Percentiles rank a stretch among this genome's conserved stretches.
Conservation (phyloP, 164 flowering plant species). For the Chloranthus sessilifolius region DNA sequence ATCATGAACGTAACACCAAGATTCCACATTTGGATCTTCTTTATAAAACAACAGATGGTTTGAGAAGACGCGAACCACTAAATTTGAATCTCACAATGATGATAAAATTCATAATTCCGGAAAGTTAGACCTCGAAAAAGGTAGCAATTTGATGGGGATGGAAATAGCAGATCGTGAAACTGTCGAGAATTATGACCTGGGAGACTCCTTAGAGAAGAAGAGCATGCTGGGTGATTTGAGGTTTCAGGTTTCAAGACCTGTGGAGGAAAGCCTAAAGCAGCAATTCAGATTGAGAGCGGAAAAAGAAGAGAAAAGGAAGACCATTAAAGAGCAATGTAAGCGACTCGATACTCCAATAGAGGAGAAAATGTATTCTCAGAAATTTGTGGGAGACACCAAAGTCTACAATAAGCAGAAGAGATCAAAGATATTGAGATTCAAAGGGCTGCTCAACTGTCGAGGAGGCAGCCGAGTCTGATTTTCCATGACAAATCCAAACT, state of each 20-base stretch:
- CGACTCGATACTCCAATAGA: constrained; percentile 19
- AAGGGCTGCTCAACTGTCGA: no score
- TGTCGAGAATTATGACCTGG: no score
- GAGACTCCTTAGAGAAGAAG: constrained; percentile 1
- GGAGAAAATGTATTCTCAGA: constrained; percentile 32
- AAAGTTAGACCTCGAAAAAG: no score
- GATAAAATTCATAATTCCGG: background rate
- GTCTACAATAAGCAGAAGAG: no score
- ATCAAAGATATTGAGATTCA: no score
- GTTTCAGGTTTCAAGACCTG: constrained; percentile 22
- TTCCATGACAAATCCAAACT: no score
- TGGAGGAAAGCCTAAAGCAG: constrained; percentile 34
- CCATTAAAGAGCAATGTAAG: constrained; percentile 26
- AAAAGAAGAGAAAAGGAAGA: constrained; percentile 37
- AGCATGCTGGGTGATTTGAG: no score
- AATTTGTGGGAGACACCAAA: constrained; percentile 8
- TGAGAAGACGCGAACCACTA: background rate
- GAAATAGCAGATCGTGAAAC: no score
- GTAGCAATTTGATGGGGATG: no score
- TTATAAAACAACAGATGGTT: constrained; percentile 6
- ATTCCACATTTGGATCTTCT: no score
- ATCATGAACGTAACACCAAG: no score
- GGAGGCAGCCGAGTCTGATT: no score
- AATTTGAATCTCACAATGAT: background rate
- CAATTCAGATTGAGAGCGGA: constrained; percentile 39